Evolutionary conservation across 345 rosid species (phyloP).

Genomic region (Bruguiera gymnorhiza): DNA sequence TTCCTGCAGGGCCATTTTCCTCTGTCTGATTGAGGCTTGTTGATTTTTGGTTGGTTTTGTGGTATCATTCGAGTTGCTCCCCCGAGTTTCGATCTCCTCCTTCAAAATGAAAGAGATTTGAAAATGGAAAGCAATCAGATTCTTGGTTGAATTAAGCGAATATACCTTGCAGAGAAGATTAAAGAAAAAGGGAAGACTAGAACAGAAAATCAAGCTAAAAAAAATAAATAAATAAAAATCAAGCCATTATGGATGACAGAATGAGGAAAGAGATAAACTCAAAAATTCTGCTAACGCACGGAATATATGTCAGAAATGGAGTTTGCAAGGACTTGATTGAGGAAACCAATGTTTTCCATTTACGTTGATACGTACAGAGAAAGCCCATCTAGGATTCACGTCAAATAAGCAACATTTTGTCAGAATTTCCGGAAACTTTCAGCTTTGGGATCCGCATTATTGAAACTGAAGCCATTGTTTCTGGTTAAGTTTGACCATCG

Average conservation of each 20-base stretch:
- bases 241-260: not conserved
- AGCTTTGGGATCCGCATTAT: slow-evolving; percentile 20
- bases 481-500: slow-evolving; percentile 3
- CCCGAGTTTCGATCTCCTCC: slow-evolving; percentile 44
- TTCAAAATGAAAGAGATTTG: slow-evolving; percentile 17
- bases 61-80: slow-evolving; percentile 29
- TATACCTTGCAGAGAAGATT: not conserved
- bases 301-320: not conserved
- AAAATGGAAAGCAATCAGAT: slow-evolving; percentile 5
- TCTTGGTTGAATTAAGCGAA: not conserved
- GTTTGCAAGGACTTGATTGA: not conserved
- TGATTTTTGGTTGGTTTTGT: slow-evolving; percentile 35
- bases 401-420: slow-evolving; percentile 10
- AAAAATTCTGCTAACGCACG: not conserved
- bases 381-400: slow-evolving; percentile 22
- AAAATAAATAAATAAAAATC: not conserved
- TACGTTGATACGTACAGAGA: not conserved
- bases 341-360: not conserved
- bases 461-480: slow-evolving; percentile 29
- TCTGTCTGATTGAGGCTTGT: slow-evolving; percentile 40
- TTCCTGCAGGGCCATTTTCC: slow-evolving; percentile 61
- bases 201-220: not conserved
- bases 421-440: slow-evolving; percentile 19
- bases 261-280: not conserved
- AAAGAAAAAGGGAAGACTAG: not conserved